Evolutionary conservation across 2,329 filamentous ascomycete genomes (phyloP), one percentile per base, ranked within the genome.

Genomic region (Coleophoma eucalyptorum): DNA sequence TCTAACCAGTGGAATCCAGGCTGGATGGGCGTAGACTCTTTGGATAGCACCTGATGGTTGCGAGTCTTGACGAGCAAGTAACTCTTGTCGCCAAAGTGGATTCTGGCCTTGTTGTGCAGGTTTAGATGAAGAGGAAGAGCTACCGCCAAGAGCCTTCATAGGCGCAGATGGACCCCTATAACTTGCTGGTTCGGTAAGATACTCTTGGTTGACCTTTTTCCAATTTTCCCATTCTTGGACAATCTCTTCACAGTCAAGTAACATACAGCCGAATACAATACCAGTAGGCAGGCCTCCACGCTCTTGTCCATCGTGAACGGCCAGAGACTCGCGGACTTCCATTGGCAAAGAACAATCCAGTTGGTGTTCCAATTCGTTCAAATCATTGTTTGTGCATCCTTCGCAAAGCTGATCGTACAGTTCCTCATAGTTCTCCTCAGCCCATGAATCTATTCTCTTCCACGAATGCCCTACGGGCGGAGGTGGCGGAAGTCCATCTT

Each of bases 221-320:
- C 94, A 99, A 66, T 96, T 95, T 62, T 89, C 87, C 90, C 93
- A 97, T 68, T 99, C 94, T 68, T 97, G 91, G 19, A 96, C 87
- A 60, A 99, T 96, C 67, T 99, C 94, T 69, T 99, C 94, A 65
- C 94, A 97, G 69, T 99, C 94, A 51, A 99, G 81, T 56, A 99
- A 74, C 94, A 99, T 99, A 67, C 84, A 87, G 53, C 92, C 83
- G 62, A 99, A 97, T 54, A 99, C 83, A 59, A 97, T 87, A 56
- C 94, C 94, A 0, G 93, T 97, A 1, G 94, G 94, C 51, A 80
- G 79, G 56, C 94, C 94, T 55, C 91, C 90, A 57, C 94, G 87
- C 72, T 99, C 94, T 70, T 99, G 94, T n/a, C 94, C 94, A 64
- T 99, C 94, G 68, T 99, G 94, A 48, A 90, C 70, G 74, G 89